Conservation (phyloP, 768 basidiomycete species). For the Termitomyces sp. region DNA sequence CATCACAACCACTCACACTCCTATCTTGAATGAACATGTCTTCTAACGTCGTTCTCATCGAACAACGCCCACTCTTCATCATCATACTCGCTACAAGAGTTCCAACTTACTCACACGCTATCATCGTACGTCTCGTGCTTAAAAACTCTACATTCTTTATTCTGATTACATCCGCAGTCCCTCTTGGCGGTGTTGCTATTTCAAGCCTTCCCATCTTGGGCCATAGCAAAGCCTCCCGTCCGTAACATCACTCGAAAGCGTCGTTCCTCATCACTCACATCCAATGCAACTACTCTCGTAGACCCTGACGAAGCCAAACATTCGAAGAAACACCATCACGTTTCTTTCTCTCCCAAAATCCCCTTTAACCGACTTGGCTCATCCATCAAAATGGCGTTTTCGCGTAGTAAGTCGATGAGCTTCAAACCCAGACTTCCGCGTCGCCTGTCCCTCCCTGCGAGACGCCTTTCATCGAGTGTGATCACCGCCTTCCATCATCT, state of each 20-base stretch:
- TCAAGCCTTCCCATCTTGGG: neutral
- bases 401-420: no score
- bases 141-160: neutral
- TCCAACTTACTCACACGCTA: neutral
- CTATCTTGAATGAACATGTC: no score
- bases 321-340: no score
- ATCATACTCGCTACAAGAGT: neutral
- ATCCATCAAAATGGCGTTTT: no score
- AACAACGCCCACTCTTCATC: constrained; percentile 3
- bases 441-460: no score
- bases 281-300: neutral
- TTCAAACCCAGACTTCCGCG: no score
- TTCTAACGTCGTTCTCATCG: neutral
- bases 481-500: no score
- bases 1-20: no score
- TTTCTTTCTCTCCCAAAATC: no score
- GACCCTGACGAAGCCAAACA: neutral
- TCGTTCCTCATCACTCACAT: neutral
- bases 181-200: neutral
- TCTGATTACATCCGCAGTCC: constrained; percentile 1
- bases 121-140: neutral
- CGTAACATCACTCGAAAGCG: neutral
- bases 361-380: no score
- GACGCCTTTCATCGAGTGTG: no score
- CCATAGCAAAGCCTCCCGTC: neutral